phyloP scores from a whole-genome alignment of 2,329 filamentous ascomycete species.

The Trichoderma oligosporum region DNA sequence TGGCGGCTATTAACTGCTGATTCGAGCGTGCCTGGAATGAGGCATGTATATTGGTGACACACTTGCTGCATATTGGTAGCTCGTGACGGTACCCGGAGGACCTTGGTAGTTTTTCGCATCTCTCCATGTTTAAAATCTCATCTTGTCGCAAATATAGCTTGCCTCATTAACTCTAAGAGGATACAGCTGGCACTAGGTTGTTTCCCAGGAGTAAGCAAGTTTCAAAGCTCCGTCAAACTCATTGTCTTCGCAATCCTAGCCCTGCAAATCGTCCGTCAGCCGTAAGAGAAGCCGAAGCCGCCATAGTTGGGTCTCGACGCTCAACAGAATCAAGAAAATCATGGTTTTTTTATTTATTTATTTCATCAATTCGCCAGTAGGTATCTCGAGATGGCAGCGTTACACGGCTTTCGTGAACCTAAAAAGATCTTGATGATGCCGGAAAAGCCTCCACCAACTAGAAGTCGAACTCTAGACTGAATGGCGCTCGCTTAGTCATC shows the following conservation, averaged over 20 bases:
- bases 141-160: too few relatives aligned
- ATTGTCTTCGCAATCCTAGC: background rate
- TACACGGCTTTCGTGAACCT: background rate
- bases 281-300: background rate
- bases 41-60: background rate
- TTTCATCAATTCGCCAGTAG: too few relatives aligned
- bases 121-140: background rate
- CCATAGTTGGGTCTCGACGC: background rate
- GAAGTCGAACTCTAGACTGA: background rate
- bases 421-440: background rate
- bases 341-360: too few relatives aligned
- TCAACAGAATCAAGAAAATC: too few relatives aligned
- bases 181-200: background rate
- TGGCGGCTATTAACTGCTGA: background rate
- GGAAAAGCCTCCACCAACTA: background rate
- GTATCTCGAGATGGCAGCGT: too few relatives aligned
- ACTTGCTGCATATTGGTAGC: too few relatives aligned
- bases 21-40: constrained; percentile 7
- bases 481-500: constrained; percentile 17
- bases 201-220: background rate
- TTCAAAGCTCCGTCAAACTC: background rate
- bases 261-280: background rate
- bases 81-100: too few relatives aligned
- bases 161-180: background rate
- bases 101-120: too few relatives aligned